Percentiles rank a stretch among this genome's conserved stretches.
phyloP scores from a whole-genome alignment of 129 eudicot genomes.

The Lonicera japonica region DNA sequence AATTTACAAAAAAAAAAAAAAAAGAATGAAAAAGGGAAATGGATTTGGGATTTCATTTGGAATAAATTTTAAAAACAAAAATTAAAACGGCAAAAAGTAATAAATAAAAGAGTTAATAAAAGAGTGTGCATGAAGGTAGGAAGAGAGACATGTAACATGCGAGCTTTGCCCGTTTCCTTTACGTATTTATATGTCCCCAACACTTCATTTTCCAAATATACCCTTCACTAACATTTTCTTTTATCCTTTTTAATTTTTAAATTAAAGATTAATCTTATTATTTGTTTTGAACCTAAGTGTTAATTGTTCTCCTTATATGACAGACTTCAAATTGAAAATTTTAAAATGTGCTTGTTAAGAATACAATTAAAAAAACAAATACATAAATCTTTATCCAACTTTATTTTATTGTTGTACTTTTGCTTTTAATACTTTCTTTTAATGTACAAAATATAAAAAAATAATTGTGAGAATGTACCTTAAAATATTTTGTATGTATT shows the following conservation, averaged over 20 bases:
- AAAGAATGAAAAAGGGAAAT: not conserved
- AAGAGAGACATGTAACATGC: constrained; percentile 30
- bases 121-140: constrained; percentile 20
- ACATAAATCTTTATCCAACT: no score
- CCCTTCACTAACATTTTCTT: not conserved
- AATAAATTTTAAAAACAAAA: not conserved
- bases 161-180: constrained; percentile 11
- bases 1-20: not conserved
- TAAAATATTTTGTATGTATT: no score
- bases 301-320: no score
- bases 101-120: constrained; percentile 16
- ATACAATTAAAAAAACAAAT: no score
- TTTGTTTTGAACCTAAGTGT: no score
- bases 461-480: no score
- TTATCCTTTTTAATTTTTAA: no score
- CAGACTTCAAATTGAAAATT: no score
- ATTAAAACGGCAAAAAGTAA: constrained; percentile 32
- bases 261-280: not conserved
- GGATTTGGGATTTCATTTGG: constrained; percentile 6
- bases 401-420: no score
- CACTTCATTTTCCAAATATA: not conserved
- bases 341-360: no score
- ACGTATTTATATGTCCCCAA: not conserved
- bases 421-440: no score
- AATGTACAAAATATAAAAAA: no score